These are phyloP conservation scores for Dendrobium huoshanense DNA, from an alignment of 106 monocot genomes.

Conservation along the genomic window DNA sequence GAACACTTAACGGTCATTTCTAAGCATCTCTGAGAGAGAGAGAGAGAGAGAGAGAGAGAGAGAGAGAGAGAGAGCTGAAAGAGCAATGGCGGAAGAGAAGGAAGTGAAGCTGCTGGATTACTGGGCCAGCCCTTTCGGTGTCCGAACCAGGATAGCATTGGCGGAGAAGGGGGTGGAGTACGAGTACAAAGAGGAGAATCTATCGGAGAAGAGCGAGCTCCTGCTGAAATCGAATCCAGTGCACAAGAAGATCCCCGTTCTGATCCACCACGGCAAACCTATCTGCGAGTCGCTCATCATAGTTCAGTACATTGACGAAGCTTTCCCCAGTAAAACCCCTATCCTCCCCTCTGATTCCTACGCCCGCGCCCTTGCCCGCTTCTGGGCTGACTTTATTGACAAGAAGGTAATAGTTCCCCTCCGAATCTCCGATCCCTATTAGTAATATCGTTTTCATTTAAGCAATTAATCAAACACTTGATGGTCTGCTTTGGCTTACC, in stretches of 20 bases:
- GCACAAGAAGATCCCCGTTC: conserved; percentile 40
- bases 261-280: conserved; percentile 41
- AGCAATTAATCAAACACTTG: neutral
- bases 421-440: no score
- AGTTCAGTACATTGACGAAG: conserved; percentile 42
- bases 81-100: no score
- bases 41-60: no score
- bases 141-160: conserved; percentile 29
- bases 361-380: conserved; percentile 7
- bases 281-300: conserved; percentile 44
- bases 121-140: conserved; percentile 40
- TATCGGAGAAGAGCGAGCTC: conserved; percentile 21
- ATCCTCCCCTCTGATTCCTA: conserved; percentile 30
- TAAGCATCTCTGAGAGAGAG: no score
- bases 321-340: conserved; percentile 7
- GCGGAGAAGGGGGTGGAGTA: conserved; percentile 39
- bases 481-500: neutral
- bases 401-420: conserved; percentile 12
- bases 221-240: conserved; percentile 37
- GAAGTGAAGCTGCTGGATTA: conserved; percentile 14
- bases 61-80: no score
- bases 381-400: conserved; percentile 34
- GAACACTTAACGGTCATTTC: no score
- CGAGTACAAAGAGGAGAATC: conserved; percentile 35
- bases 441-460: neutral